Base-by-base conservation (phyloP, 2,329 filamentous ascomycete genomes). In the Alternaria panax region DNA sequence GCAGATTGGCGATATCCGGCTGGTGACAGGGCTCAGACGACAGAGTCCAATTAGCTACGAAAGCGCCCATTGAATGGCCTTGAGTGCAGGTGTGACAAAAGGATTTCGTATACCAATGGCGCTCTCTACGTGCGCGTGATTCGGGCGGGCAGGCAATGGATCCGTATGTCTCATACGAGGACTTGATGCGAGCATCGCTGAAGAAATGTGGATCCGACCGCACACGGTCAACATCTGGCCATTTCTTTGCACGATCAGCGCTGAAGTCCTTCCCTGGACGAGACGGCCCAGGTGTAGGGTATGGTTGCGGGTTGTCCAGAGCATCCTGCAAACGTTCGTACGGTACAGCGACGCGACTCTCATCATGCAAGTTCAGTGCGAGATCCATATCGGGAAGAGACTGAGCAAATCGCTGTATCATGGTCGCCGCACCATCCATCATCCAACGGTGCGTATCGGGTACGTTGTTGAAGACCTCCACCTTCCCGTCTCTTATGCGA, bases 21-120 rank as follows among this genome's bases (percentile, higher is more conserved):
- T 95, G 92, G 60, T 90, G 86, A 72, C 92, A 96, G 27, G 90
- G 83, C 46, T 92, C 85, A 6, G 88, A 84, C 5, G 89, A 86
- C 8, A 83, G 73, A 1, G 83, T 81, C 88, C 90, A 93, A 66
- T 91, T 83, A 5, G 82, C 80, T 6, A 92, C 79, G 68, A 92
- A 90, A 22, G 88, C 87, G 2, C 86, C 88, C 18, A 86, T 79
- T 0, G 90, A 90, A 69, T 93, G 90, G 0, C 85, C 85, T 7
- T 80, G 78, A 2, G 83, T 80, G 73, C 91, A 94, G 2, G 81
- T 79, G 0, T 85, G 80, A 74, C 92, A 94, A 51, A 92, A 83
- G 34, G 85, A 82, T 54, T 84, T 83, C 24, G 85, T 83, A 63
- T 91, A 85, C 87, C 88, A 91, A 59, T 87, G 81, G 12, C 86